These are phyloP conservation scores for Gracilariopsis chorda DNA, from an alignment of 23 red algal species.

Conservation along the genomic window DNA sequence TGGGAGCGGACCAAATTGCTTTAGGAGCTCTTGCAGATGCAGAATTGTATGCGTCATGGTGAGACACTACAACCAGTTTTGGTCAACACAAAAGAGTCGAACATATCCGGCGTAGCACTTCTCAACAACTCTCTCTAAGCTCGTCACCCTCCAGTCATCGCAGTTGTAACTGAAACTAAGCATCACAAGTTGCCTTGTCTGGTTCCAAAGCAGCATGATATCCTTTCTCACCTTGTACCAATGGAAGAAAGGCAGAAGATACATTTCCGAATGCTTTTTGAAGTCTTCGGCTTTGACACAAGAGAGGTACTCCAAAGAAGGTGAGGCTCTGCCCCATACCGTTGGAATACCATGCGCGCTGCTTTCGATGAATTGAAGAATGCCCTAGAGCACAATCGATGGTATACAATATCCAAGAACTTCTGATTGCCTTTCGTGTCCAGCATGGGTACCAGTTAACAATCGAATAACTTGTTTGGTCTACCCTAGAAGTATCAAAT, in stretches of 20 bases:
- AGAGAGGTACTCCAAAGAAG: neutral
- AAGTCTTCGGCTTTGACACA: neutral
- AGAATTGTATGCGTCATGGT: neutral
- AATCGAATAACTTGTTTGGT: neutral
- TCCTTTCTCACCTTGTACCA: neutral
- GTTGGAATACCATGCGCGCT: neutral
- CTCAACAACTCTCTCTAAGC: neutral
- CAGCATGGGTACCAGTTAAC: neutral
- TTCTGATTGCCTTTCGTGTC: neutral
- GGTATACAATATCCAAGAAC: neutral
- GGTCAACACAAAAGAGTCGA: neutral
- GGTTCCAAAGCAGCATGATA: neutral
- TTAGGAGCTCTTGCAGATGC: neutral
- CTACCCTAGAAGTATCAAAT: neutral
- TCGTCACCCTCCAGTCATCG: neutral
- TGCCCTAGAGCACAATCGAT: too few relatives aligned
- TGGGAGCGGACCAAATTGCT: neutral
- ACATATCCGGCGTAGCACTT: neutral
- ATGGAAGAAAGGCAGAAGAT: neutral
- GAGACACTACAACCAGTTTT: neutral
- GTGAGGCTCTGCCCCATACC: neutral
- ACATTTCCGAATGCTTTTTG: neutral
- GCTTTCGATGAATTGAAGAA: too few relatives aligned
- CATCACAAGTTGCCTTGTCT: neutral
- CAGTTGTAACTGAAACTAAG: neutral